phyloP scores from a whole-genome alignment of 805 yeast genomes.

The Scheffersomyces amazonensis region DNA sequence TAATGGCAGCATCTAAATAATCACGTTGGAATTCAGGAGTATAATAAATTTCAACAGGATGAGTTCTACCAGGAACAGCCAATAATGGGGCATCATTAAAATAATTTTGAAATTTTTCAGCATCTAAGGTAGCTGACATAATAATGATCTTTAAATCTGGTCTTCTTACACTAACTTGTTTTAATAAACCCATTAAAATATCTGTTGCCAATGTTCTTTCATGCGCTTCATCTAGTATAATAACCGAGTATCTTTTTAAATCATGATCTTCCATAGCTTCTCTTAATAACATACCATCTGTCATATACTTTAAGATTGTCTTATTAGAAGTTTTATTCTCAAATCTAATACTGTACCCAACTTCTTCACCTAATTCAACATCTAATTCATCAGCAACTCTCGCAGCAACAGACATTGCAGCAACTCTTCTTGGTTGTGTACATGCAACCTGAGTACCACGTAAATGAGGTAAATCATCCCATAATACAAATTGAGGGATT shows the following conservation, averaged over 20 bases:
- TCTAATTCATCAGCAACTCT: slow-evolving; percentile 98
- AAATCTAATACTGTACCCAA: slow-evolving; percentile 92
- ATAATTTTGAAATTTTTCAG: slow-evolving; percentile 89
- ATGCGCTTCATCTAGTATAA: slow-evolving; percentile 96
- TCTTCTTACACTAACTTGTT: slow-evolving; percentile 75
- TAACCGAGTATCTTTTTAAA: slow-evolving; percentile 76
- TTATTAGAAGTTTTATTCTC: slow-evolving; percentile 81
- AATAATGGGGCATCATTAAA: slow-evolving; percentile 89
- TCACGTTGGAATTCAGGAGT: slow-evolving; percentile 97
- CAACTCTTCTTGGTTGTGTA: slow-evolving; percentile 97
- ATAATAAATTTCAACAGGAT: slow-evolving; percentile 94
- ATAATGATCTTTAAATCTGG: slow-evolving; percentile 87
- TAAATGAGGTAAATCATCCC: slow-evolving; percentile 90
- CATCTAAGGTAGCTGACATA: slow-evolving; percentile 98
- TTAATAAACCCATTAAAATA: slow-evolving; percentile 90
- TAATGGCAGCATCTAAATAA: slow-evolving; percentile 89
- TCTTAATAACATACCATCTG: slow-evolving; percentile 96
- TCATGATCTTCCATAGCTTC: slow-evolving; percentile 97
- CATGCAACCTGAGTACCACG: slow-evolving; percentile 86
- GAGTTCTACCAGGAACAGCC: slow-evolving; percentile 98
- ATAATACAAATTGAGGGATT: slow-evolving; percentile 92
- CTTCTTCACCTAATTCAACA: slow-evolving; percentile 87
- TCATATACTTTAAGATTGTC: slow-evolving; percentile 91
- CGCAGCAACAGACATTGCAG: slow-evolving; percentile 97
- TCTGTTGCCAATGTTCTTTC: slow-evolving; percentile 97